These are phyloP conservation scores for Pythium brassicae DNA, from an alignment of 352 stramenopile genomes.

Conservation along the genomic window DNA sequence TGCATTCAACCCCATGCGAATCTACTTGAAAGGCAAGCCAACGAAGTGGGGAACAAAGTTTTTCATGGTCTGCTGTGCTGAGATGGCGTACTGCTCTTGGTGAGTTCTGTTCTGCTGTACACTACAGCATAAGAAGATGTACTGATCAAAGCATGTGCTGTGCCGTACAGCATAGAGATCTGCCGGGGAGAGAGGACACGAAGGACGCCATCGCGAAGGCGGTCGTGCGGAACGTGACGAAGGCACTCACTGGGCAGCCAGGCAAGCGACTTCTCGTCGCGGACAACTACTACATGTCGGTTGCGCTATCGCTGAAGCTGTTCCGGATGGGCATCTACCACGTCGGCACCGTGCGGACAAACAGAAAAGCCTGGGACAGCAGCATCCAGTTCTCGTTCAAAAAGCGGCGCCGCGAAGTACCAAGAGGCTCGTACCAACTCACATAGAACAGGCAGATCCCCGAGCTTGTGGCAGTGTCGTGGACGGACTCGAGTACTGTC, in stretches of 20 bases:
- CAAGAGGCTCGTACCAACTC: too few relatives aligned
- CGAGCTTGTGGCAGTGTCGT: too few relatives aligned
- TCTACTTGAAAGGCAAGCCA: constrained; percentile 9
- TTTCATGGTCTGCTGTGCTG: constrained; percentile 5
- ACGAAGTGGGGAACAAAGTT: constrained; percentile 12
- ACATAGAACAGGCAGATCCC: too few relatives aligned
- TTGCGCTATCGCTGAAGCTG: background rate
- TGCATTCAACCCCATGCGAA: constrained; percentile 1
- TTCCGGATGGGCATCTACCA: background rate
- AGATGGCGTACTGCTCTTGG: background rate
- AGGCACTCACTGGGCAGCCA: background rate
- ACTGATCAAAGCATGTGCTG: too few relatives aligned
- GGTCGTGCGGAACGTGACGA: background rate
- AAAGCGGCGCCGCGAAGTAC: too few relatives aligned
- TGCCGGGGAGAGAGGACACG: background rate
- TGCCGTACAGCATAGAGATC: too few relatives aligned
- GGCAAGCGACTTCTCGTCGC: background rate
- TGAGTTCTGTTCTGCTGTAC: background rate
- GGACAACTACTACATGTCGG: background rate
- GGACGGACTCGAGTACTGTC: too few relatives aligned
- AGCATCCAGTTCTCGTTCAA: too few relatives aligned
- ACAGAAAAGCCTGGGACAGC: too few relatives aligned
- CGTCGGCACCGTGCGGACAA: too few relatives aligned
- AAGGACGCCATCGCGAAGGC: background rate
- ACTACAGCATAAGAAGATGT: background rate